Base-by-base conservation (phyloP, 2,329 filamentous ascomycete species). In the Elsinoe fawcettii region DNA sequence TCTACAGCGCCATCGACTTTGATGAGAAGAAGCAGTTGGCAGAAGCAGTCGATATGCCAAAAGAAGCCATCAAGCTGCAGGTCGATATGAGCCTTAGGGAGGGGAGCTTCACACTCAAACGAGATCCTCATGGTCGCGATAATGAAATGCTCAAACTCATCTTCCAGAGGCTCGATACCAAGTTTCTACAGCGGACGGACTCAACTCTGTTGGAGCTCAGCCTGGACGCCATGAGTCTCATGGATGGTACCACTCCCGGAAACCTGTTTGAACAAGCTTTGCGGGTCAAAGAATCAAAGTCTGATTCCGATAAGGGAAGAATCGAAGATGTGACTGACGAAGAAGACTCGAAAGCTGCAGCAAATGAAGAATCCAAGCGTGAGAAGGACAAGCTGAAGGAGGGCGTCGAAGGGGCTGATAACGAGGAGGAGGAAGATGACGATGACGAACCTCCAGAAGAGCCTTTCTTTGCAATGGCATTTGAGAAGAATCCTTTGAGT, bases 1-100 rank as follows among this genome's bases (percentile, higher is more conserved):
- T 99, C 8, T 99, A 97, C 70, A 87, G 95, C 64, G 95, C 90
- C 51, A 99, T 99, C 65, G 93, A 97, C 66, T 99, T 92, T 85
- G 89, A 99, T 61, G 93, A 99, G 72, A 97, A 96, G 76, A 85
- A 91, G 60, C 88, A 87, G 1, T 80, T 99, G 37, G 80, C 90
- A 0, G 90, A 96, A 63, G 86, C 87, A 41, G 85, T 99, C 2
- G 93, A 99, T 64, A 78, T 90, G 30, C 95, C 95, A 0, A 83
- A 88, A 56, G 93, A 99, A 64, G 90, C 90, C 8, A 80, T 99
- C 66, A 96, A 97, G 72, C 79, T 97, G 70, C 89, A 96, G 68
- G 77, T 99, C 51, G 90, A 97, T 68, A 86, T 93, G 51, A 92
- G 88, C 57, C 83, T 99, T n/a, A 87, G 88, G 61, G 96, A 92